Evolutionary conservation across 306 rosid species (phyloP), one percentile per base, ranked within the genome.

Genomic region (Ammopiptanthus mongolicus): DNA sequence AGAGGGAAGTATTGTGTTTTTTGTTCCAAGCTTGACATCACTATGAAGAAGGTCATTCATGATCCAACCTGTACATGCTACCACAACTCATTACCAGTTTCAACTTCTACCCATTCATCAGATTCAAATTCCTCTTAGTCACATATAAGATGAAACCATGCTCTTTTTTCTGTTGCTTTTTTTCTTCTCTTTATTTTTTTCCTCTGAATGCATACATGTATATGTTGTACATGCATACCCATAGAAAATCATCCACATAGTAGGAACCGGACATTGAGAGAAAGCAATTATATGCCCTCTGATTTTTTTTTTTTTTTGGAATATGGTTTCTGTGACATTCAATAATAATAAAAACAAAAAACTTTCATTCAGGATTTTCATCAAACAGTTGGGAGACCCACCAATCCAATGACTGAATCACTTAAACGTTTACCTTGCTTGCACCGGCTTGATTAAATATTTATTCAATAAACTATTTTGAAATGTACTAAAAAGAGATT

Each of bases 11-110:
- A 85, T 50, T 94, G 98, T 80, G 91, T 91, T 29, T 87, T 88
- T 58, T 94, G 98, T 83, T 91, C 98, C 18, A 91, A 94, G 78
- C 77, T 91, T 7, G 93, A 88, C 69, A 78, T 62, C 11, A 74
- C 46, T 58, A 84, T 57, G 84, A 84, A 69, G 53, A 88, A 71
- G 81, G 87, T 60, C 56, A 83, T 90, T 65, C 98, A 94, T 82
- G 86, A 90, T 25, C 91, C 88, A 56, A 69, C 64, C 7, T 94
- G 98, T 81, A 59, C 88, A 57, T 91, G 98, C 82, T 75, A 59
- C 73, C 72, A 65, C 33, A 77, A 77, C 59, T 82, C 95, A 28
- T 83, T 84, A 41, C 58, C 81, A 9, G 63, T 76, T 37, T 81
- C 96, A 62, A 75, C 90, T 22, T 84, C 87, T 15, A 58, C 85